Evolutionary conservation across 768 basidiomycete genomes (phyloP).

Genomic region (Lactifluus hygrophoroides): DNA sequence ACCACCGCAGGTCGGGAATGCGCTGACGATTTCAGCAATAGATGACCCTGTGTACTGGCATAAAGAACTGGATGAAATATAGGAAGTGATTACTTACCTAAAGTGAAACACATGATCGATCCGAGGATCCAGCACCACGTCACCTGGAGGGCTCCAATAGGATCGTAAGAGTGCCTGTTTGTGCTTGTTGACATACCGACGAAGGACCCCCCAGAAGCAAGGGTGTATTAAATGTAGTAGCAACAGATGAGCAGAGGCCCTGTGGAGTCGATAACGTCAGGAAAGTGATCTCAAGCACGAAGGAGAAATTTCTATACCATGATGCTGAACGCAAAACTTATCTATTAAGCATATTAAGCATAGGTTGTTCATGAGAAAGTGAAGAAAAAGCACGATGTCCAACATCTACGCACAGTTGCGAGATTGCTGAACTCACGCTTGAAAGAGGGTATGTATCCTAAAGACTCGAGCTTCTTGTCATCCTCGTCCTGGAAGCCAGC

Average conservation of each 20-base stretch:
- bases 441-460: constrained; percentile 75
- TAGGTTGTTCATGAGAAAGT: neutral
- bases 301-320: constrained; percentile 36
- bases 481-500: constrained; percentile 33
- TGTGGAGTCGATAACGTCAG: constrained; percentile 19
- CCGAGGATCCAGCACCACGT: constrained; percentile 74
- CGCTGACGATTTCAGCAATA: constrained; percentile 72
- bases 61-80: neutral
- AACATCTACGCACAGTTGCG: constrained; percentile 46
- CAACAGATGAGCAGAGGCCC: constrained; percentile 69
- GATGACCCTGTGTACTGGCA: constrained; percentile 34
- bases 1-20: constrained; percentile 68
- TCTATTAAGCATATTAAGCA: constrained; percentile 37
- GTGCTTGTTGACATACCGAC: constrained; percentile 35
- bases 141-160: constrained; percentile 29
- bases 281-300: neutral
- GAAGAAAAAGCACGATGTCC: neutral
- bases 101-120: constrained; percentile 62
- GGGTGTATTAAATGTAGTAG: constrained; percentile 73
- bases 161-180: neutral
- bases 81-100: constrained; percentile 30
- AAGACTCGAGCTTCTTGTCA: constrained; percentile 52
- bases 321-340: constrained; percentile 71
- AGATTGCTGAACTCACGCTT: constrained; percentile 78
- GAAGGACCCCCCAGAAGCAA: constrained; percentile 61